These are phyloP conservation scores for Boechera divaricarpa DNA, from an alignment of 345 rosid species.

Conservation along the genomic window DNA sequence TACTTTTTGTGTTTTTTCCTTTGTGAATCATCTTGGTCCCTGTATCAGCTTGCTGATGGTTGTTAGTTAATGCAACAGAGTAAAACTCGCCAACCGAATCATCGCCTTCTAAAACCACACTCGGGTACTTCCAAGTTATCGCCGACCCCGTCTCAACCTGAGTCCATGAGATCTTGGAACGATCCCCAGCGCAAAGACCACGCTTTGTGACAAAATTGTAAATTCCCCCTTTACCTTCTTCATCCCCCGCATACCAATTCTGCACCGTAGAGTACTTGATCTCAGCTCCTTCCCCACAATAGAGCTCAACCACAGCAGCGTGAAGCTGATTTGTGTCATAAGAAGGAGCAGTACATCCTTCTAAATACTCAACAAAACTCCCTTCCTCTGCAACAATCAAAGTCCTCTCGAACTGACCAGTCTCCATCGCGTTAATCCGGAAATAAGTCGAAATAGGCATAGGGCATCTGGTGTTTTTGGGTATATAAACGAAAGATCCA, in stretches of 20 bases:
- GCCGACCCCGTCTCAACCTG: slow-evolving; percentile 99
- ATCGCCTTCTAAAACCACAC: slow-evolving; percentile 91
- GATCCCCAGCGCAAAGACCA: slow-evolving; percentile 83
- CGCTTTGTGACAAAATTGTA: slow-evolving; percentile 95
- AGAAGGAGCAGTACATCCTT: slow-evolving; percentile 95
- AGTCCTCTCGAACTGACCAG: slow-evolving; percentile 98
- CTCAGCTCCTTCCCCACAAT: slow-evolving; percentile 81
- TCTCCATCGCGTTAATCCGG: slow-evolving; percentile 83
- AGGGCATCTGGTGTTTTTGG: slow-evolving; percentile 79
- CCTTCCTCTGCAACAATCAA: slow-evolving; percentile 92
- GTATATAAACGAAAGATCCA: slow-evolving; percentile 84
- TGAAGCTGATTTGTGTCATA: slow-evolving; percentile 92
- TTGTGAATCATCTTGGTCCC: slow-evolving; percentile 98
- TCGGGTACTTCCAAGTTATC: slow-evolving; percentile 94
- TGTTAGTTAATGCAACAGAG: slow-evolving; percentile 91
- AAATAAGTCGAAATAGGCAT: slow-evolving; percentile 96
- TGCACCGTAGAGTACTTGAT: slow-evolving; percentile 93
- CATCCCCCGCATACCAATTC: slow-evolving; percentile 97
- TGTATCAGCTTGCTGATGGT: slow-evolving; percentile 88
- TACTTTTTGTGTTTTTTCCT: slow-evolving; percentile 84
- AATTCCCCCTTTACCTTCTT: slow-evolving; percentile 85
- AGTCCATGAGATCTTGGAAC: slow-evolving; percentile 95
- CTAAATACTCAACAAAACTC: slow-evolving; percentile 91
- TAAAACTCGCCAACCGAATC: slow-evolving; percentile 88
- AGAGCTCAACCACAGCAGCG: slow-evolving; percentile 94